These are phyloP conservation scores for Tuber umbilicatum DNA, from an alignment of 495 filamentous ascomycete genomes.

Conservation along the genomic window DNA sequence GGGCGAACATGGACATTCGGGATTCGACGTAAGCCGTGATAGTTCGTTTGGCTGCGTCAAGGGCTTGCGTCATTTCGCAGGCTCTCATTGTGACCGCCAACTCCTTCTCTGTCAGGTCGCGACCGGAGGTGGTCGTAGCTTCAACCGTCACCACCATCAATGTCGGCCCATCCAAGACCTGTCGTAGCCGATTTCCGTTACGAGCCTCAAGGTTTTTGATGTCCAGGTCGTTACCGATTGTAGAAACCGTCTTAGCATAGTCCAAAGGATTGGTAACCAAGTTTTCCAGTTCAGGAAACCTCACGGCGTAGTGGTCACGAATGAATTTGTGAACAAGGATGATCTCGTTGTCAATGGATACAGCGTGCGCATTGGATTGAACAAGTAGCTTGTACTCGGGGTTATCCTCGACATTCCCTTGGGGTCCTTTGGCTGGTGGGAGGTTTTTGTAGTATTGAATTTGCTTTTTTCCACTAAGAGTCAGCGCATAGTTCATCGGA, in stretches of 20 bases:
- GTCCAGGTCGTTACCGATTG: slow-evolving; percentile 88
- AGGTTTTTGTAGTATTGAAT: slow-evolving; percentile 66
- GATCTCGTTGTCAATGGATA: slow-evolving; percentile 84
- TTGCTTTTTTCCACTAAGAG: slow-evolving; percentile 54
- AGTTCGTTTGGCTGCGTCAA: slow-evolving; percentile 79
- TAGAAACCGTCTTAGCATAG: slow-evolving; percentile 91
- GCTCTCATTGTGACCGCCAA: slow-evolving; percentile 67
- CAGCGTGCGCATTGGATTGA: slow-evolving; percentile 75
- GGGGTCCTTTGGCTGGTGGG: slow-evolving; percentile 56
- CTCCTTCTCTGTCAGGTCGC: slow-evolving; percentile 65
- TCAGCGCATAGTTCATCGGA: slow-evolving; percentile 54
- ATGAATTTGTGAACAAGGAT: slow-evolving; percentile 91
- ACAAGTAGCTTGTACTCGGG: slow-evolving; percentile 79
- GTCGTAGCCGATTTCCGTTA: slow-evolving; percentile 68
- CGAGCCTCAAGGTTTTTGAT: slow-evolving; percentile 67
- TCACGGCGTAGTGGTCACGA: slow-evolving; percentile 85
- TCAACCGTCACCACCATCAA: slow-evolving; percentile 96
- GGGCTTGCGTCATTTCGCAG: slow-evolving; percentile 76
- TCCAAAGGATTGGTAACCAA: slow-evolving; percentile 86
- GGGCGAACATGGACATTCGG: slow-evolving; percentile 91
- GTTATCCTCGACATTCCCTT: slow-evolving; percentile 75
- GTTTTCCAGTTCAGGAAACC: slow-evolving; percentile 94
- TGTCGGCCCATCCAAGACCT: slow-evolving; percentile 76
- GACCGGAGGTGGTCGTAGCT: slow-evolving; percentile 79
- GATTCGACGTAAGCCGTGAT: slow-evolving; percentile 95